Evolutionary conservation across 2,329 filamentous ascomycete species (phyloP).

Genomic region (Aspergillus sp.): DNA sequence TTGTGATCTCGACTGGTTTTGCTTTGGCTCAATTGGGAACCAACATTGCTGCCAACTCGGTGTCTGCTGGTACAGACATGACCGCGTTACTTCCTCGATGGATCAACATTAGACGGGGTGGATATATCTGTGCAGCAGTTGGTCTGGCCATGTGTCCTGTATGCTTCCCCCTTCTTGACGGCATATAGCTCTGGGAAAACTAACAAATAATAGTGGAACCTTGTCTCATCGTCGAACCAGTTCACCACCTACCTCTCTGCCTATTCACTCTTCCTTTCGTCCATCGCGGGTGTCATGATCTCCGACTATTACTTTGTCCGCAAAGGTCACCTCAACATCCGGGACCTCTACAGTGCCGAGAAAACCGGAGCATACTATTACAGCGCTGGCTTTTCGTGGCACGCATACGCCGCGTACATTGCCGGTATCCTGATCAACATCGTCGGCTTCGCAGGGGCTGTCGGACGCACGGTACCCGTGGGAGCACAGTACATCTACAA

Average conservation of each 20-base stretch:
- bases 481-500: slow-evolving; percentile 85
- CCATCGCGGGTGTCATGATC: slow-evolving; percentile 87
- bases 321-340: slow-evolving; percentile 72
- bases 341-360: slow-evolving; percentile 71
- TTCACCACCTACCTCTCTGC: slow-evolving; percentile 90
- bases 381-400: slow-evolving; percentile 71
- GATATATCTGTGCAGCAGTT: slow-evolving; percentile 75
- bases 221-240: slow-evolving; percentile 69
- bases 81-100: slow-evolving; percentile 74
- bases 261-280: slow-evolving; percentile 90
- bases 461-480: slow-evolving; percentile 66
- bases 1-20: slow-evolving; percentile 66
- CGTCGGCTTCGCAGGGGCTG: slow-evolving; percentile 80
- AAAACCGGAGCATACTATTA: slow-evolving; percentile 63
- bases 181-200: not conserved
- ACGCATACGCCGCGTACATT: slow-evolving; percentile 78
- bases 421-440: slow-evolving; percentile 84
- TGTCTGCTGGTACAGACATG: slow-evolving; percentile 78
- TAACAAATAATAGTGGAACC: slow-evolving; percentile 48
- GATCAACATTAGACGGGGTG: slow-evolving; percentile 79
- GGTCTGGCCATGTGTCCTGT: slow-evolving; percentile 82
- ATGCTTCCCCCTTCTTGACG: slow-evolving; percentile 7
- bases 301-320: slow-evolving; percentile 85
- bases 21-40: slow-evolving; percentile 78
- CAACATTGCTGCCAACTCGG: slow-evolving; percentile 82